phyloP scores from a whole-genome alignment of 345 rosid genomes.

The Linum trigynum region DNA sequence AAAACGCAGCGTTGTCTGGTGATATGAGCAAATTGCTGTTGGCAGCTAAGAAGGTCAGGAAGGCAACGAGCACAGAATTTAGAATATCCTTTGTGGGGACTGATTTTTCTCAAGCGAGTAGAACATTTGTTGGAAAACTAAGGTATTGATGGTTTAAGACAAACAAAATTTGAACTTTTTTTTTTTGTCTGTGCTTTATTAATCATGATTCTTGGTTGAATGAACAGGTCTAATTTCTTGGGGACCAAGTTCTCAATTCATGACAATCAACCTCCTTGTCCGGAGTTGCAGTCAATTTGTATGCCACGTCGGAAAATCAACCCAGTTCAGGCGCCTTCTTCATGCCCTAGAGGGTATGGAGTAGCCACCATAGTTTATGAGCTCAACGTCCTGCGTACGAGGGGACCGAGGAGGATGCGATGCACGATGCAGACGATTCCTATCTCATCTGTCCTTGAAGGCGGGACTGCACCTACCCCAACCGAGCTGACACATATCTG shows the following conservation, averaged over 20 bases:
- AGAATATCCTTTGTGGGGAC: slow-evolving; percentile 51
- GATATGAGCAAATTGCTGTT: slow-evolving; percentile 64
- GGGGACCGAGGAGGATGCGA: slow-evolving; percentile 93
- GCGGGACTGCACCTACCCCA: slow-evolving; percentile 48
- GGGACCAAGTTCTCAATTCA: slow-evolving; percentile 80
- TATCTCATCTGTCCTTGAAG: slow-evolving; percentile 53
- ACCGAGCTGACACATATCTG: slow-evolving; percentile 26
- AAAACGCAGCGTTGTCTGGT: slow-evolving; percentile 52
- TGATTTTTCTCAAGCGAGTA: slow-evolving; percentile 61
- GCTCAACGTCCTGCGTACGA: slow-evolving; percentile 71
- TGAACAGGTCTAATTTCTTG: slow-evolving; percentile 77
- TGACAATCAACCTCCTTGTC: slow-evolving; percentile 48
- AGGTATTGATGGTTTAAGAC: slow-evolving; percentile 43
- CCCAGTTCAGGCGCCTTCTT: slow-evolving; percentile 37
- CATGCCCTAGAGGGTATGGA: slow-evolving; percentile 30
- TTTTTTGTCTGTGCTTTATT: slow-evolving; percentile 6
- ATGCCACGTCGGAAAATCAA: slow-evolving; percentile 28
- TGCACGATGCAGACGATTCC: slow-evolving; percentile 64
- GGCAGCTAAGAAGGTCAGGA: slow-evolving; percentile 77
- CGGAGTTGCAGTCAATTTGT: slow-evolving; percentile 26
- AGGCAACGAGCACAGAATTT: slow-evolving; percentile 58
- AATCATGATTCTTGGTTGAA: slow-evolving; percentile 3
- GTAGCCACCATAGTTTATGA: slow-evolving; percentile 57
- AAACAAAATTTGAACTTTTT: not conserved
- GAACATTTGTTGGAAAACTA: slow-evolving; percentile 55